Evolutionary conservation across 306 rosid species (phyloP), one percentile per base, ranked within the genome.

Genomic region (Pyrus pyrifolia): DNA sequence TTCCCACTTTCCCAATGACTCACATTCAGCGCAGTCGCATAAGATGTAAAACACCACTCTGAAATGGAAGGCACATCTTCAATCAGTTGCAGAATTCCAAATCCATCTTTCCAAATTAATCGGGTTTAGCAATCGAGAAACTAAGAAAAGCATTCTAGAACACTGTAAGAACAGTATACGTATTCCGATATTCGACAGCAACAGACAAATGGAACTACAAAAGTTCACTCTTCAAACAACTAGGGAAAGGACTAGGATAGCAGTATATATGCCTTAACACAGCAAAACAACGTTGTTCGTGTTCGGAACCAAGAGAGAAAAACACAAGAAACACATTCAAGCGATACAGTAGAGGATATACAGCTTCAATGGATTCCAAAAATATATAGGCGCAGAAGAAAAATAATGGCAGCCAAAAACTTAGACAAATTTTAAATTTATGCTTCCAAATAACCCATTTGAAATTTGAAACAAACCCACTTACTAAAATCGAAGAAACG

Each of bases 1-100:
- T 74, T 79, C 77, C 79, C 78, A 67, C 71, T 76, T 55, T 44
- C 52, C 53, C 17, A 79, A 81, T 73, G 75, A 74, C 73, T 70
- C 77, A 74, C 83, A 71, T 80, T 78, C 81, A 76, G 72, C 75
- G 80, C 82, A 71, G 60, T 66, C 80, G 42, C 72, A 21, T 72
- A 71, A 72, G 61, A 64, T 23, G 49, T 25, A 27, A 57, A 73
- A 14, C 61, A 42, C 78, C 74, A 42, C 79, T 66, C 87, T 86
- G 88, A 82, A 88, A 60, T 33, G 46, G 69, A 70, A 66, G 79
- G 45, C 46, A 61, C 11, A 59, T 13, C 49, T 71, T 68, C 27
- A 69, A 70, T 83, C 63, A 85, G 82, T 80, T 71, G 62, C 35
- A n/a, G 35, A 30, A 19, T 79, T 71, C 51, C 29, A 3, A 52